These are phyloP conservation scores for Curvularia lunata DNA, from an alignment of 2,329 filamentous ascomycete species.

Conservation along the genomic window DNA sequence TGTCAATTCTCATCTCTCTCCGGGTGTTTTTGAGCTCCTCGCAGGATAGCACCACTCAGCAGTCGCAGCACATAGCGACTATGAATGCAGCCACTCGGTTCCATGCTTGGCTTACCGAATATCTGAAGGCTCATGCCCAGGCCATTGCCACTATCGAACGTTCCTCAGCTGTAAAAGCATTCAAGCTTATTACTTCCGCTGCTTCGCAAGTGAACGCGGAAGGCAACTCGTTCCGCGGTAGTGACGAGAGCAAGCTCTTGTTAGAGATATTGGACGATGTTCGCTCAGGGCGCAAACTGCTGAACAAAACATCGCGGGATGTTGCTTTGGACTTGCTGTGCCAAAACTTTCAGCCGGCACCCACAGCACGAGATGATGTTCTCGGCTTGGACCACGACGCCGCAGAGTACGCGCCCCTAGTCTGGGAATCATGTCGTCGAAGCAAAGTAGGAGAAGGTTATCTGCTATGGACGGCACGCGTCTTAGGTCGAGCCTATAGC, in stretches of 20 bases:
- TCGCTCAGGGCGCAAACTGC: conserved; percentile 64
- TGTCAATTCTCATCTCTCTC: conserved; percentile 81
- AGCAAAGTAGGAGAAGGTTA: conserved; percentile 70
- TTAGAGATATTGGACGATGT: conserved; percentile 81
- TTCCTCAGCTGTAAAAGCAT: conserved; percentile 57
- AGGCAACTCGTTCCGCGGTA: conserved; percentile 72
- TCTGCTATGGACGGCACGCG: conserved; percentile 81
- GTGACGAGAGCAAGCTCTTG: conserved; percentile 79
- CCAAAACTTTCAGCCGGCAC: conserved; percentile 71
- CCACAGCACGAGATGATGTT: conserved; percentile 67
- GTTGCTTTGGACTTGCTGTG: conserved; percentile 77
- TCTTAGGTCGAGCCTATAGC: conserved; percentile 76
- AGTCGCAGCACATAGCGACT: conserved; percentile 79
- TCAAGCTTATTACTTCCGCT: conserved; percentile 70
- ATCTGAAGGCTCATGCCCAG: conserved; percentile 63
- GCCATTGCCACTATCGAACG: conserved; percentile 27
- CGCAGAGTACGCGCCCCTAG: conserved; percentile 64
- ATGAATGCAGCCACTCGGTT: conserved; percentile 78
- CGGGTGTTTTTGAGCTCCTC: conserved; percentile 75
- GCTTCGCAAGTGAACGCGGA: conserved; percentile 70
- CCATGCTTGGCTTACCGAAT: conserved; percentile 76
- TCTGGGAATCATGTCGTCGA: conserved; percentile 79
- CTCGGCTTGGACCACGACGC: conserved; percentile 72
- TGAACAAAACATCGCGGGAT: conserved; percentile 73
- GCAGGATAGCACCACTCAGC: conserved; percentile 81